Conservation (phyloP, 441 rosid genomes). For the Rhodomyrtus psidioides region DNA sequence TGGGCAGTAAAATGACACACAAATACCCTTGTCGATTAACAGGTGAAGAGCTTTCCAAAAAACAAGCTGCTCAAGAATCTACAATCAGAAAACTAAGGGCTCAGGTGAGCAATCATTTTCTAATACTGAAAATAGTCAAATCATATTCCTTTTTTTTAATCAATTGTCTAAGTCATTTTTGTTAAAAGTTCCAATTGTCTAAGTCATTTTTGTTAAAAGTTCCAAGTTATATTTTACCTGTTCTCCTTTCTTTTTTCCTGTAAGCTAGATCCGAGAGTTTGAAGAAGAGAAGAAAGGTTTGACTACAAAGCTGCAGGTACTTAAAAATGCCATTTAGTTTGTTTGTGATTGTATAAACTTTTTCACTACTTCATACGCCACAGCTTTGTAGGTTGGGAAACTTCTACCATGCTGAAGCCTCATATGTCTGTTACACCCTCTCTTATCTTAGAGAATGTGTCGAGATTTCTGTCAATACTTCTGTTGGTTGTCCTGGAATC, state of each 20-base stretch:
- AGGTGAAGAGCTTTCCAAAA: slow-evolving; percentile 99
- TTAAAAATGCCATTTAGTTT: slow-evolving; percentile 1
- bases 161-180: not conserved
- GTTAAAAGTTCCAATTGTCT: not conserved
- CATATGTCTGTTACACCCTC: not conserved
- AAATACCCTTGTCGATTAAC: slow-evolving; percentile 12
- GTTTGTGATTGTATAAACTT: not conserved
- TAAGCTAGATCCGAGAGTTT: slow-evolving; percentile 71
- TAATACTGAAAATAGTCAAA: slow-evolving; percentile 3
- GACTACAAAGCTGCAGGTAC: slow-evolving; percentile 90
- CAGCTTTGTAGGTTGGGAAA: not conserved
- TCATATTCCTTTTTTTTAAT: not conserved
- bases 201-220: not conserved
- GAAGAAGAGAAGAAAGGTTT: slow-evolving; percentile 99
- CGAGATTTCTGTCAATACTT: not conserved
- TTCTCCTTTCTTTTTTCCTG: slow-evolving; percentile 6
- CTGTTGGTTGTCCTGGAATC: not conserved
- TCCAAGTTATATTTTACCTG: slow-evolving; percentile 12
- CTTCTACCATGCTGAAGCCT: not conserved
- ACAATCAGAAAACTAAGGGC: slow-evolving; percentile 94
- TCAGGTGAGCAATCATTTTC: slow-evolving; percentile 46
- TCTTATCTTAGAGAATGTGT: not conserved
- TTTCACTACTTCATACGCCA: not conserved
- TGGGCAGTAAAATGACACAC: not conserved
- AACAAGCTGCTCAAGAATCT: slow-evolving; percentile 97